Conservation (phyloP, 2,329 filamentous ascomycete species). For the Fusarium duplospermum region DNA sequence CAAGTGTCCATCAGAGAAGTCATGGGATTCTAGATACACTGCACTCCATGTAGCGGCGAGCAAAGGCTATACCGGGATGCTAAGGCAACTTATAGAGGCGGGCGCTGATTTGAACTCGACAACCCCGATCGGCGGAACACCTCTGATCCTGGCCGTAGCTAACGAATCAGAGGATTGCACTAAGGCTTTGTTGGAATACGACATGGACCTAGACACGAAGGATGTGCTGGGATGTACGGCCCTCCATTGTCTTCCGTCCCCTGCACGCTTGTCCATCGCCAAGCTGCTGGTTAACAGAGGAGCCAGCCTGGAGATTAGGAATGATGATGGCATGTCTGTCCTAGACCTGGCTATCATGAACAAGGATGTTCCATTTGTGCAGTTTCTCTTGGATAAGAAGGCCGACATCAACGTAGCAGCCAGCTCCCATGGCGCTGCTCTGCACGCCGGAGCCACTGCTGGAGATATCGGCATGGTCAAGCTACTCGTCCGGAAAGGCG, state of each 20-base stretch:
- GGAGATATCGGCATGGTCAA: not conserved
- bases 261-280: not conserved
- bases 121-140: not conserved
- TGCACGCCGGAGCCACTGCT: not conserved
- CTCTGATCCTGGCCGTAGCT: not conserved
- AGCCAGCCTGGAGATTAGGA: not conserved
- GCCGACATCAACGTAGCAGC: not conserved
- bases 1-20: not conserved
- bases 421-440: not conserved
- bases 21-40: not conserved
- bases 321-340: not conserved
- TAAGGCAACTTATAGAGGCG: not conserved
- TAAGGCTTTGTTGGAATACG: not conserved
- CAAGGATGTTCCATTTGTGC: not conserved
- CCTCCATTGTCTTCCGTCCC: not conserved
- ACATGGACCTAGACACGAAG: not conserved
- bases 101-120: not conserved
- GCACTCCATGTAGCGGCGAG: not conserved
- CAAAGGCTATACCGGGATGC: not conserved
- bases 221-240: not conserved
- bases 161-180: not conserved
- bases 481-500: not conserved
- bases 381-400: not conserved
- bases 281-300: not conserved
- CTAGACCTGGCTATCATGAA: not conserved